Evolutionary conservation across 1,284 basidiomycete species (phyloP), one percentile per base, ranked within the genome.

Genomic region (Cronartium quercuum): DNA sequence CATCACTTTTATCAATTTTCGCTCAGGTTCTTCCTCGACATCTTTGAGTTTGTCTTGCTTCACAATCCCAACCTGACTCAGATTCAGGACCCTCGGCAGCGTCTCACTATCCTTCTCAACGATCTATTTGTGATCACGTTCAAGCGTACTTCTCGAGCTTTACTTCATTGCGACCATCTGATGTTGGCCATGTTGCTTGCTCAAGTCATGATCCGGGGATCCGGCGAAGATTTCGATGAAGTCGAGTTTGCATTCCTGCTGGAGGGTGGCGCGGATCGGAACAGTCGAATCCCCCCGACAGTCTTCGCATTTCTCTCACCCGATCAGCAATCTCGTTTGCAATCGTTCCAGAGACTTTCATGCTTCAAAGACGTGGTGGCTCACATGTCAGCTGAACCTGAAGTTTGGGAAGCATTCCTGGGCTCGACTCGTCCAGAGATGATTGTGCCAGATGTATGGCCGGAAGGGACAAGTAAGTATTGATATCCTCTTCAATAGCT

Each of bases 1-100:
- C 93, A 96, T 80, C 95, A 98, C 83, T 98, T 98, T 84, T 99
- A 99, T 82, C 93, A 98, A 82, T 99, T 98, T 85, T 98, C 95
- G 0, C 86, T 99, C 67, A 89, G 87, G 57, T 98, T 96, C 86
- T 99, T 98, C 89, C 87, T 98, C 76, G 94, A 97, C 81, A 95
- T 98, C 79, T 98, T 99, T 83, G 92, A 98, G 84, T 92, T 90
- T 78, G 88, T 98, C 73, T 86, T 98, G 7, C 89, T 90, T 77
- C 89, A 91, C 79, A 98, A 98, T 81, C 92, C 94, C 7, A 90
- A 93, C 81, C 86, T 97, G 76, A 87, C 87, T 80, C 87, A 86
- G 76, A 85, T 96, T 76, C 85, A 87, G 6, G 93, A 97, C 78
- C 83, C 92, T 73, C 84, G 85, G 76, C 84, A 84, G 65, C 88